Evolutionary conservation across 345 rosid genomes (phyloP), one percentile per base, ranked within the genome.

Genomic region (Gossypium longicalyx): DNA sequence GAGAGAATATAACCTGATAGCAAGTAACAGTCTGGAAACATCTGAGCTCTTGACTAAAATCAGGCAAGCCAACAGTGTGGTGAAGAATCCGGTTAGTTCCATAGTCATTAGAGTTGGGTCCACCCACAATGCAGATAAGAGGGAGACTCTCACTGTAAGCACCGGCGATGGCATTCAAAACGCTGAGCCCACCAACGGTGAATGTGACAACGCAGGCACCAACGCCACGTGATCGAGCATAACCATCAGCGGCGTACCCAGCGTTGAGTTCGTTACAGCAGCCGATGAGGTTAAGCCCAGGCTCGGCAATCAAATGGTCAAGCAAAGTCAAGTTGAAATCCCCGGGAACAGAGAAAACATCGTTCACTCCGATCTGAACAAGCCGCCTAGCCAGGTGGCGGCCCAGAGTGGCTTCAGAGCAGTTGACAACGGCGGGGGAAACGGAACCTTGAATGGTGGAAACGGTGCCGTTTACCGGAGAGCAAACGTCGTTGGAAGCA

Each of bases 251-350:
- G 4, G 97, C 97, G 57, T 91, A 91, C 17, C 97, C 97, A 9
- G 92, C 93, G 80, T 89, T 89, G 54, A 91, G 92, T 84, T 91
- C 97, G 80, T 91, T 91, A 68, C 93, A 91, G 88, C 93, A 91
- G 29, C 97, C 93, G 49, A 91, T 25, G 64, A 78, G 23, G 65
- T 78, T 88, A 59, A 91, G 91, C 51, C 75, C 90, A 0, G 97
- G 93, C 85, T 89, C 93, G 12, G 93, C 93, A 23, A 89, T 82
- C 76, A 91, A 73, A 77, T 88, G 89, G 70, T 91, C 97, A 59
- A 91, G 97, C 29, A 91, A 88, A 2, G 92, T 85, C 79, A 91
- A 87, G 78, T 91, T 91, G 70, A 91, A 91, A 77, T 91, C 97
- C 1, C 97, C 93, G 15, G 93, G 93, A 45, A 91, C 97, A 13